Evolutionary conservation across 768 basidiomycete species (phyloP).

Genomic region (Lactarius sanguifluus): DNA sequence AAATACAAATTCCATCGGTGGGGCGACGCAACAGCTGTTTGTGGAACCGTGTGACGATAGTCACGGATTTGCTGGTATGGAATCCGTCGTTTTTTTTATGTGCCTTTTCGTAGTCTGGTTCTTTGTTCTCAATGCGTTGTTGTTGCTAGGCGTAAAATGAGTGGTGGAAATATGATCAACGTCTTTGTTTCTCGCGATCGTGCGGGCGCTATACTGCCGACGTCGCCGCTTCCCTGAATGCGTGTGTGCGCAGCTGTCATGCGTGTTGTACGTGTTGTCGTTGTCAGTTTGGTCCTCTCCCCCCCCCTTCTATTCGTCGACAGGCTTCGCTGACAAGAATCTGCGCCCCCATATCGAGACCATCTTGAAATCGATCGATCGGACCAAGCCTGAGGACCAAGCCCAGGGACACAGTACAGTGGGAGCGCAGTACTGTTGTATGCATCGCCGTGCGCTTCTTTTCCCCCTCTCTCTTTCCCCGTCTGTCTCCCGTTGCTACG

Average conservation of each 20-base stretch:
- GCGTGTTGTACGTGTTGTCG: not conserved
- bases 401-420: not conserved
- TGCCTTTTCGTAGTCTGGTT: constrained; percentile 10
- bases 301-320: not conserved
- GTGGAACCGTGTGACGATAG: not conserved
- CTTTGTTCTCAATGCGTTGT: constrained; percentile 7
- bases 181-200: not conserved
- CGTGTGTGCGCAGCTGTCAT: constrained; percentile 17
- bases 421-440: not conserved
- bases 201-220: constrained; percentile 11
- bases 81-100: constrained; percentile 9
- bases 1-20: constrained; percentile 20
- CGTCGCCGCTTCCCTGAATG: constrained; percentile 20
- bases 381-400: not conserved
- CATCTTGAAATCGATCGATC: constrained; percentile 23
- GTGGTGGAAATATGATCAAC: constrained; percentile 6
- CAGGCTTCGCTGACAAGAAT: constrained; percentile 19
- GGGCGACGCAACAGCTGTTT: not conserved
- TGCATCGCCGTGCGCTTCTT: constrained; percentile 8
- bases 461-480: not conserved
- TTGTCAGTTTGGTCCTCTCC: constrained; percentile 4
- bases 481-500: constrained; percentile 16
- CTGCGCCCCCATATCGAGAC: constrained; percentile 19
- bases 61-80: constrained; percentile 4
- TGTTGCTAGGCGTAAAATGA: constrained; percentile 16